phyloP scores from a whole-genome alignment of 1,284 basidiomycete species.

The Farysia itapuensis region DNA sequence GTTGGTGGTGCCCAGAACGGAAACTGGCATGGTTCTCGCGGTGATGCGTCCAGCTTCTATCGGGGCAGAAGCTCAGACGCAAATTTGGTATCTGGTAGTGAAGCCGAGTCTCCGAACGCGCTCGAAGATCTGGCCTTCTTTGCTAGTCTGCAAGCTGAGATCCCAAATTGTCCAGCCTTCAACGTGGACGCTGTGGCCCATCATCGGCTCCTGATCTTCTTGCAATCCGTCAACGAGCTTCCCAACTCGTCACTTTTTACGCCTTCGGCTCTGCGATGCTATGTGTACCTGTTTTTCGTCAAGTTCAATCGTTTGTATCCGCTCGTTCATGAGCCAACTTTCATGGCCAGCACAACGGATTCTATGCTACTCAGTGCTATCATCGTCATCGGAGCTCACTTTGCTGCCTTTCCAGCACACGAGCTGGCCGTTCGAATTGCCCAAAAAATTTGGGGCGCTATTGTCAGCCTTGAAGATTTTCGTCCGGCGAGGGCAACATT shows the following conservation, averaged over 20 bases:
- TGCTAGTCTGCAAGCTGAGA: slow-evolving; percentile 42
- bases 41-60: slow-evolving; percentile 25
- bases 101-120: slow-evolving; percentile 35
- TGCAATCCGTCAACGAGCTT: slow-evolving; percentile 40
- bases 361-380: slow-evolving; percentile 45
- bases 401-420: slow-evolving; percentile 41
- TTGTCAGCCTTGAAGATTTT: slow-evolving; percentile 46
- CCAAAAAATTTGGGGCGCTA: slow-evolving; percentile 45
- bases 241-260: slow-evolving; percentile 44
- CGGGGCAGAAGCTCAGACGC: slow-evolving; percentile 29
- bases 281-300: slow-evolving; percentile 47
- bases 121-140: slow-evolving; percentile 47
- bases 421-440: slow-evolving; percentile 42
- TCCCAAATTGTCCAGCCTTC: slow-evolving; percentile 31
- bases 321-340: slow-evolving; percentile 46
- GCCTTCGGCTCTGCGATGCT: slow-evolving; percentile 36
- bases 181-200: slow-evolving; percentile 36
- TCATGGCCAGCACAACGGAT: slow-evolving; percentile 37
- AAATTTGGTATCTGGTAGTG: slow-evolving; percentile 25
- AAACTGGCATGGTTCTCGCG: too few species aligned
- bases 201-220: slow-evolving; percentile 39
- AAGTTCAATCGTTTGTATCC: slow-evolving; percentile 45
- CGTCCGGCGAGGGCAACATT: slow-evolving; percentile 42
- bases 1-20: slow-evolving; percentile 19
- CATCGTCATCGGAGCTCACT: slow-evolving; percentile 44